Evolutionary conservation across 352 stramenopile species (phyloP), one percentile per base, ranked within the genome.

Genomic region (Globisporangium splendens): DNA sequence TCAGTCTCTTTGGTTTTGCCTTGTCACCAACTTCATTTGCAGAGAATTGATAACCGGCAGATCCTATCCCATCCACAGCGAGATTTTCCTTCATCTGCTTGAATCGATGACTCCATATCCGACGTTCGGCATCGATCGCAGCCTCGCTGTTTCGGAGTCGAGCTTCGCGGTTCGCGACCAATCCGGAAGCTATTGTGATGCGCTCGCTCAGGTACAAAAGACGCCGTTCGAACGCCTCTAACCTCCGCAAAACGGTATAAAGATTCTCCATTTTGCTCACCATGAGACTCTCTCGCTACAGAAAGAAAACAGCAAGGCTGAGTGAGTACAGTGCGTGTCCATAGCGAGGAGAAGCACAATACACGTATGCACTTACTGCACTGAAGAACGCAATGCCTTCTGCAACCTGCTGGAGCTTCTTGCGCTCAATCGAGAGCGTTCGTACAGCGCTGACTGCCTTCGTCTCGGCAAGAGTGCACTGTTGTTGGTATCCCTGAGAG

Each of bases 101-200:
- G 31, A 81, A 20, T 1, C 60, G 61, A 55, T 74, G 66, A 3
- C 50, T 52, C 62, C 69, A 75, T 22, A 82, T 70, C 18, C 74
- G 59, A 14, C 72, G 62, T 50, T 77, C 71, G 7, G 68, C 70
- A 43, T 73, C 71, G 44, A 90, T 66, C 12, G 79, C 82, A 15
- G 82, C 82, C 51, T 90, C 75, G 48, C 73, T 85, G 50, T 92
- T 92, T 1, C 82, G 73, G 13, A 92, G 46, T 1, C 71, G 64
- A 1, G 72, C 74, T 56, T 90, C 74, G 39, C 77, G 73, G 44
- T 88, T 77, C 3, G 68, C 63, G 3, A 88, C 55, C 3, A 87
- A 56, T 1, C 60, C 68, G 50, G 67, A 62, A n/a, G 75, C 74
- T 15, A 76, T 56, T 33, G 69, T 62, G 5, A 89, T 33, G 1